A percentile compares a stretch with the other conserved stretches of the same genome.
Conservation (phyloP, 2,329 filamentous ascomycete species). For the Sporothrix curviconia region DNA sequence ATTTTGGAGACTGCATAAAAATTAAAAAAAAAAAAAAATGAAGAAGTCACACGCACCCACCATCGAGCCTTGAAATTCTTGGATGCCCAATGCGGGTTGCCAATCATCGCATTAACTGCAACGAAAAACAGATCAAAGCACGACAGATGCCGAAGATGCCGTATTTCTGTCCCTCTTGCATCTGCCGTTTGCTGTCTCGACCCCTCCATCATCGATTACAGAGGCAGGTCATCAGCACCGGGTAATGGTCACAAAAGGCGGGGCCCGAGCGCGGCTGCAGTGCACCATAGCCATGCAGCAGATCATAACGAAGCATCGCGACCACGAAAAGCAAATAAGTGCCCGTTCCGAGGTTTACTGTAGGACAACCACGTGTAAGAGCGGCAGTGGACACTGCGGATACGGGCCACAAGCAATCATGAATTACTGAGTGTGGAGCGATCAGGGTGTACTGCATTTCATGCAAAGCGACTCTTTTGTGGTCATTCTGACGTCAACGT, state of each 20-base stretch:
- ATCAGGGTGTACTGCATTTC: too few relatives aligned
- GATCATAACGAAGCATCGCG: neutral
- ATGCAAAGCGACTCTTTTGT: too few relatives aligned
- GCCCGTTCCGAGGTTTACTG: too few relatives aligned
- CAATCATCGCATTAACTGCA: neutral
- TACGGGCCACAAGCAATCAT: neutral
- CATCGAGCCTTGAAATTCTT: neutral
- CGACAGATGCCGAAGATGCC: conserved; percentile 4
- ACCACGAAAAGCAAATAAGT: neutral
- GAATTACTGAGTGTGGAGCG: too few relatives aligned
- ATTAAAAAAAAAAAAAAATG: neutral
- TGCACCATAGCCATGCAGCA: neutral
- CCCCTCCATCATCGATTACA: neutral
- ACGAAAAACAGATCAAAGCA: neutral
- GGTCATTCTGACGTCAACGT: too few relatives aligned
- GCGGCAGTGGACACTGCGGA: neutral
- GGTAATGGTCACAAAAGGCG: too few relatives aligned
- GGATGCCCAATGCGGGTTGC: neutral
- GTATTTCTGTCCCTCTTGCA: neutral
- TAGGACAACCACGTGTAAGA: conserved; percentile 5
- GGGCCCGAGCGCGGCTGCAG: neutral
- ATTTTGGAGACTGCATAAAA: neutral
- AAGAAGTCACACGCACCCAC: neutral
- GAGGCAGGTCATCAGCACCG: too few relatives aligned
- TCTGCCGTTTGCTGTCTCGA: neutral